These are phyloP conservation scores for Aspergillus eucalypticola DNA, from an alignment of 2,329 filamentous ascomycete species.

Conservation along the genomic window DNA sequence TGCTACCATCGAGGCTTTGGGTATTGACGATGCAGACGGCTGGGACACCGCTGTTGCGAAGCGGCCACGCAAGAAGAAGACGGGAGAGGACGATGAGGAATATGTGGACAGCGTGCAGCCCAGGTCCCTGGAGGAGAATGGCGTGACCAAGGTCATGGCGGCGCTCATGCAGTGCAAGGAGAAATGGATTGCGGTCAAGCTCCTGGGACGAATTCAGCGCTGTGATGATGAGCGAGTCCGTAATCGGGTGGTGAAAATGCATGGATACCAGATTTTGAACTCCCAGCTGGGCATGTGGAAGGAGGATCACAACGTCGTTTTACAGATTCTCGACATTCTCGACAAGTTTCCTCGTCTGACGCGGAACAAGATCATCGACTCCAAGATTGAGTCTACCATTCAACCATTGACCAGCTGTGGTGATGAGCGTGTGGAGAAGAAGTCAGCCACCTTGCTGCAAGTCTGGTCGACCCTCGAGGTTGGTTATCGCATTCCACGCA, in stretches of 20 bases:
- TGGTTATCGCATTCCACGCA: constrained; percentile 87
- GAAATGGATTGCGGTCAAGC: constrained; percentile 98
- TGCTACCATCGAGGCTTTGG: constrained; percentile 89
- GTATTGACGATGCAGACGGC: constrained; percentile 86
- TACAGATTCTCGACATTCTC: constrained; percentile 87
- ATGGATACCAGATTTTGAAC: constrained; percentile 94
- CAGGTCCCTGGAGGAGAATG: constrained; percentile 74
- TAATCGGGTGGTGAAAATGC: constrained; percentile 89
- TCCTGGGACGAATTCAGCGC: constrained; percentile 82
- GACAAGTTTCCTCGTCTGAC: constrained; percentile 87
- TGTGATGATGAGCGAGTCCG: constrained; percentile 84
- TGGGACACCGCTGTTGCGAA: constrained; percentile 91
- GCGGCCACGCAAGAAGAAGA: constrained; percentile 90
- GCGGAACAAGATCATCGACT: constrained; percentile 94
- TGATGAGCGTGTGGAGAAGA: constrained; percentile 72
- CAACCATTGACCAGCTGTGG: constrained; percentile 66
- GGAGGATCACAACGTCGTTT: constrained; percentile 83
- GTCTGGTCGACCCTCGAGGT: constrained; percentile 89
- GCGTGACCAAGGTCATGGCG: constrained; percentile 92
- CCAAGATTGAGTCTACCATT: constrained; percentile 86
- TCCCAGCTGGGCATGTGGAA: constrained; percentile 80
- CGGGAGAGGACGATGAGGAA: constrained; percentile 87
- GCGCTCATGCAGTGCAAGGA: constrained; percentile 97
- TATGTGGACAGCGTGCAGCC: constrained; percentile 88
- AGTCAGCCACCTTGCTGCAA: constrained; percentile 70